Percentiles rank a stretch among this genome's conserved stretches.
phyloP scores from a whole-genome alignment of 2,329 filamentous ascomycete genomes.

The Pyrenochaeta sp. region DNA sequence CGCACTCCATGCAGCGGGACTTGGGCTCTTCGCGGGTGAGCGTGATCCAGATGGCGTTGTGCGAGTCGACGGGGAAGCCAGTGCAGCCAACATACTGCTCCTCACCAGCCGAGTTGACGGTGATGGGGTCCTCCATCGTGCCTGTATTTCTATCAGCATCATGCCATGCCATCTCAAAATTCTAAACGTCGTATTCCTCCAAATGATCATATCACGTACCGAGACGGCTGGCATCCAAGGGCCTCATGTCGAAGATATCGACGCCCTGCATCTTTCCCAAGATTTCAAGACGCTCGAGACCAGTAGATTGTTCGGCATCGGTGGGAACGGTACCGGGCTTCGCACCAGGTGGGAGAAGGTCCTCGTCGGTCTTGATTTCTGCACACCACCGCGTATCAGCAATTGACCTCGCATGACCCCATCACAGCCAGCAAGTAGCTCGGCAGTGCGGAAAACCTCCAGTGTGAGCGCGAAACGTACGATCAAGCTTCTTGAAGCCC shows the following conservation, averaged over 20 bases:
- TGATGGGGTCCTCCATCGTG: conserved; percentile 85
- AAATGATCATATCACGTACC: conserved; percentile 62
- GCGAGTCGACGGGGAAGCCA: conserved; percentile 89
- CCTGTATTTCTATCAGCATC: conserved; percentile 59
- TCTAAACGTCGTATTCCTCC: background rate
- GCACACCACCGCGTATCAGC: conserved; percentile 40
- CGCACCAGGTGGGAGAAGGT: conserved; percentile 86
- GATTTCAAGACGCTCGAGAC: conserved; percentile 98
- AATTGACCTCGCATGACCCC: conserved; percentile 23
- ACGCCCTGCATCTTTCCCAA: conserved; percentile 99
- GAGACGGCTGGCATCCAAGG: conserved; percentile 87
- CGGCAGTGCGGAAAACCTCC: conserved; percentile 20
- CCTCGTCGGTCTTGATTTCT: conserved; percentile 86
- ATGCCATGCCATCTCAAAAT: background rate
- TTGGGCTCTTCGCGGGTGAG: conserved; percentile 88
- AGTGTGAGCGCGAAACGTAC: conserved; percentile 45
- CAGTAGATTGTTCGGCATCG: conserved; percentile 94
- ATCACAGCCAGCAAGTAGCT: conserved; percentile 3
- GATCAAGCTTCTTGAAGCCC: conserved; percentile 56
- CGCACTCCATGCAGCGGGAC: conserved; percentile 96
- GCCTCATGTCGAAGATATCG: conserved; percentile 98
- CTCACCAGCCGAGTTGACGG: conserved; percentile 89
- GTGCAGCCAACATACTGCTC: conserved; percentile 99
- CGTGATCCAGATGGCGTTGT: conserved; percentile 88
- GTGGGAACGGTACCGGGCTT: conserved; percentile 84